Percentiles rank a stretch among this genome's conserved stretches.
phyloP scores from a whole-genome alignment of 2,329 filamentous ascomycete genomes.

The Arthrocladium fulminans region DNA sequence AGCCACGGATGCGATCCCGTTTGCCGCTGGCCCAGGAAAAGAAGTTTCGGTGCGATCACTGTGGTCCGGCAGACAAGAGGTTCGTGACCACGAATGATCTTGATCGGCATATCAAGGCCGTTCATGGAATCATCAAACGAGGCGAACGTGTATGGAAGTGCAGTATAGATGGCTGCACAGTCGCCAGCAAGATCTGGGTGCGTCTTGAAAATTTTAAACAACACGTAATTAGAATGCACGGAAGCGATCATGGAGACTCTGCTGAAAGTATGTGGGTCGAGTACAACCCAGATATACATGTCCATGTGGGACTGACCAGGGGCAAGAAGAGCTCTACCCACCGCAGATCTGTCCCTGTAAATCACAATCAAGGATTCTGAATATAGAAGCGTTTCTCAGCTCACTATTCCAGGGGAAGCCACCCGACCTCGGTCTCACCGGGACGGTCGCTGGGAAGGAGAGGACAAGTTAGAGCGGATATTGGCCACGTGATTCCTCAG shows the following conservation, averaged over 20 bases:
- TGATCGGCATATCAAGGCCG: conserved; percentile 65
- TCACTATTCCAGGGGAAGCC: no score
- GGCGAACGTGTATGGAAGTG: conserved; percentile 51
- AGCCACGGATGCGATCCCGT: no score
- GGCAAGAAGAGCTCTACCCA: background rate
- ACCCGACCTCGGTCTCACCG: no score
- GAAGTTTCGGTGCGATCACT: conserved; percentile 32
- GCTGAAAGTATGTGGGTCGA: background rate
- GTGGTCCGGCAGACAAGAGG: conserved; percentile 50
- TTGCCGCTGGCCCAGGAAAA: background rate
- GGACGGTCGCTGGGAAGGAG: no score
- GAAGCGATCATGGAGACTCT: background rate
- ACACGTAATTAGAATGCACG: conserved; percentile 64
- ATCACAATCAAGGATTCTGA: no score
- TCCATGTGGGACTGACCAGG: background rate
- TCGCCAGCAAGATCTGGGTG: conserved; percentile 63
- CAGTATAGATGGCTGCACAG: conserved; percentile 46
- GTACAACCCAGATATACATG: background rate
- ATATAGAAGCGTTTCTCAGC: no score
- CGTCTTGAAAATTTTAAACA: conserved; percentile 79
- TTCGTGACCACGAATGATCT: conserved; percentile 83
- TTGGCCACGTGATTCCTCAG: no score
- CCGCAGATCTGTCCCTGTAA: no score
- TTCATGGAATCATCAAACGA: conserved; percentile 48
- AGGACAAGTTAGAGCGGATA: no score